A percentile compares a stretch with the other conserved stretches of the same genome.
Evolutionary conservation across 2,329 filamentous ascomycete species (phyloP).

Genomic region (Magnaporthiopsis incrustans): DNA sequence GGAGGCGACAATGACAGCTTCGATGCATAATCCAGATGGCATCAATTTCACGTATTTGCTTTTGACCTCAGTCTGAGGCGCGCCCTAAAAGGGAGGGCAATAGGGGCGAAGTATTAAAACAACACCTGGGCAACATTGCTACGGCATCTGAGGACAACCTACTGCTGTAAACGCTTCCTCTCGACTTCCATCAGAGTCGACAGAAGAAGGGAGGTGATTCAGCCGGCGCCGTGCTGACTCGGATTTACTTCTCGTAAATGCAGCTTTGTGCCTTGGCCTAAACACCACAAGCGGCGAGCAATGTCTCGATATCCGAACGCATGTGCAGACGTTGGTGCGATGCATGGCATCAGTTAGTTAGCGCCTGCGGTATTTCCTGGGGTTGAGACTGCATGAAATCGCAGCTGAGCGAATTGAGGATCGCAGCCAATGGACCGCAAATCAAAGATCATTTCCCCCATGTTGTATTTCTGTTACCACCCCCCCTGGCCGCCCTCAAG

Average conservation of each 20-base stretch:
- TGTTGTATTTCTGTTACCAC: not conserved
- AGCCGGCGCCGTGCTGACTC: no score
- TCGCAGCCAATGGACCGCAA: not conserved
- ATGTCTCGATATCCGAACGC: no score
- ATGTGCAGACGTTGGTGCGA: not conserved
- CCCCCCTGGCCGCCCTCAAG: not conserved
- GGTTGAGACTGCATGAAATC: not conserved
- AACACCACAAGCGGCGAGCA: not conserved
- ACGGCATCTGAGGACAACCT: no score
- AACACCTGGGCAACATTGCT: not conserved
- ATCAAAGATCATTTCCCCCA: not conserved
- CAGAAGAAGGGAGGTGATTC: not conserved
- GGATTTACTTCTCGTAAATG: no score
- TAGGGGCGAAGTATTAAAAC: no score
- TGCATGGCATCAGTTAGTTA: not conserved
- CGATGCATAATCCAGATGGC: not conserved
- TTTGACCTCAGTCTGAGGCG: not conserved
- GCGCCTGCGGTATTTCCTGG: not conserved
- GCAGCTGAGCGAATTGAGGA: not conserved
- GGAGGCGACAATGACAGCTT: not conserved
- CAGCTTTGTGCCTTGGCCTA: no score
- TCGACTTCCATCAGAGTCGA: not conserved
- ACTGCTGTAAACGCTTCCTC: not conserved
- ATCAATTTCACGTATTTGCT: not conserved
- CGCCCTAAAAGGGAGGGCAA: not conserved